These are phyloP conservation scores for Boletus reticulatus DNA, from an alignment of 768 basidiomycete genomes.

Conservation along the genomic window DNA sequence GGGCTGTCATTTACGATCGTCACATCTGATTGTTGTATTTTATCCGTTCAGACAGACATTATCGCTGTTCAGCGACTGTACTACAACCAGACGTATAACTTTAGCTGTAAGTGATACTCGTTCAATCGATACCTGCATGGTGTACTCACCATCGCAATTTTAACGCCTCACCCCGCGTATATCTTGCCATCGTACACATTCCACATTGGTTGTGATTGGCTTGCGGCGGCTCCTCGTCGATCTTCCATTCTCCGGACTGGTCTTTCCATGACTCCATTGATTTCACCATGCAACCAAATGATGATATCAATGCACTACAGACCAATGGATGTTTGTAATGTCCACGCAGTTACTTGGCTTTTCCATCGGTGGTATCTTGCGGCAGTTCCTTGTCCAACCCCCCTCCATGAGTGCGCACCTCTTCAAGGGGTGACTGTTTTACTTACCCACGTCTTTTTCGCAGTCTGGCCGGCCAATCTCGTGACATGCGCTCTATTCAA, in stretches of 20 bases:
- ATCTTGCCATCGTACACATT: background rate
- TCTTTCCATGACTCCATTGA: background rate
- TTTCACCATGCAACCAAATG: background rate
- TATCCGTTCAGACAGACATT: constrained; percentile 52
- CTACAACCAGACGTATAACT: constrained; percentile 58
- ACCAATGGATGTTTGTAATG: constrained; percentile 63
- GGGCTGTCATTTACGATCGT: background rate
- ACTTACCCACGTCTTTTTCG: too few relatives aligned
- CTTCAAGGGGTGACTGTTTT: background rate
- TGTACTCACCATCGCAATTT: background rate
- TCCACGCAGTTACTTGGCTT: constrained; percentile 72
- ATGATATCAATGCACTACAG: constrained; percentile 22
- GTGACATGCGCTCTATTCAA: constrained; percentile 73
- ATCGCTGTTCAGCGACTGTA: constrained; percentile 70
- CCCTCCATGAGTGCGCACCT: constrained; percentile 55
- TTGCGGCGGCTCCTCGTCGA: background rate
- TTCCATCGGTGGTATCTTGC: constrained; percentile 55
- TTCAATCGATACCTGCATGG: background rate
- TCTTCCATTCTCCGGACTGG: background rate
- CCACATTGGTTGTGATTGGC: background rate
- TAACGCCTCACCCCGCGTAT: background rate
- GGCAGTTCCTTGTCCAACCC: constrained; percentile 62
- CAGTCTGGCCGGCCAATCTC: constrained; percentile 72
- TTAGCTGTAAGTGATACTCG: constrained; percentile 38
- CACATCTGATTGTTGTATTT: background rate